Conservation (phyloP, 2,329 filamentous ascomycete species). For the Chaetomium strumarium region DNA sequence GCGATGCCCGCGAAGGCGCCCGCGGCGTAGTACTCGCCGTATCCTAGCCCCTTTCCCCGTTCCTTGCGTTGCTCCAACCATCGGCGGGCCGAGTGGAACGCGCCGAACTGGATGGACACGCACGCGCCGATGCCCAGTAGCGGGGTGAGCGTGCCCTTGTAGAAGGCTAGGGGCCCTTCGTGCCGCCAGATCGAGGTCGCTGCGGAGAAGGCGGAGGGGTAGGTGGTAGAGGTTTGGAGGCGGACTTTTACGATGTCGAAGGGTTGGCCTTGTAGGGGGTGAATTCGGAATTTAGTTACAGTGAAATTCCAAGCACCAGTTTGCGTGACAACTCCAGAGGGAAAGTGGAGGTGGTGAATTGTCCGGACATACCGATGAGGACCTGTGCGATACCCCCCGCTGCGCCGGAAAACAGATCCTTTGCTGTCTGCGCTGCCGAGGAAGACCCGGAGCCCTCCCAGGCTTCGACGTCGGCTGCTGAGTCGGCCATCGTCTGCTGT, state of each 20-base stretch:
- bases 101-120: constrained; percentile 96
- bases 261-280: constrained; percentile 52
- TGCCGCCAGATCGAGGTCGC: constrained; percentile 79
- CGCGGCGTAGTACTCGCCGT: constrained; percentile 81
- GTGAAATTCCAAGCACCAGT: background rate
- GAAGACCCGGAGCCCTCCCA: constrained; percentile 28
- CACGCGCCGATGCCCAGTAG: constrained; percentile 94
- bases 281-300: too few species aligned
- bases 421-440: constrained; percentile 55
- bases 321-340: background rate
- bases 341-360: background rate
- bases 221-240: constrained; percentile 80
- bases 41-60: constrained; percentile 57
- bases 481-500: constrained; percentile 30
- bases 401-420: constrained; percentile 88
- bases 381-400: constrained; percentile 92
- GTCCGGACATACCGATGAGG: constrained; percentile 64
- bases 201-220: constrained; percentile 72
- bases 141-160: constrained; percentile 95
- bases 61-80: constrained; percentile 71
- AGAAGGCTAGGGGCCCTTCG: constrained; percentile 88
- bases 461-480: constrained; percentile 33
- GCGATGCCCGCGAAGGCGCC: constrained; percentile 90
- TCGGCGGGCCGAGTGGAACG: constrained; percentile 87
- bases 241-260: constrained; percentile 97